Percentiles rank a stretch among this genome's conserved stretches.
Conservation (phyloP, 768 basidiomycete genomes). For the Serendipita indica region DNA sequence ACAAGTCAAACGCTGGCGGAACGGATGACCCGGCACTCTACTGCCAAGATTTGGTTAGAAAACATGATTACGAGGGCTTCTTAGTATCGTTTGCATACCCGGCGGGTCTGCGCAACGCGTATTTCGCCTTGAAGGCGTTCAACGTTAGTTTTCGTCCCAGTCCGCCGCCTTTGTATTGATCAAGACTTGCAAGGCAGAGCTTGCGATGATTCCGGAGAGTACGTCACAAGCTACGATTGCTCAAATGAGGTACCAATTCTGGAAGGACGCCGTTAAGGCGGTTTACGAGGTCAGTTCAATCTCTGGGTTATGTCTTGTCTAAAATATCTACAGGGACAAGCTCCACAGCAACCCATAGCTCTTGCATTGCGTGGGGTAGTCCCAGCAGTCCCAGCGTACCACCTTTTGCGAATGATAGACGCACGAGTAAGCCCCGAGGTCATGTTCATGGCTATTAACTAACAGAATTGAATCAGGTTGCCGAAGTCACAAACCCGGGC, state of each 20-base stretch:
- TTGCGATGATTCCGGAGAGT: constrained; percentile 60
- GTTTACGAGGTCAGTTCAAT: constrained; percentile 43
- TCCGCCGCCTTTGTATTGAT: constrained; percentile 4
- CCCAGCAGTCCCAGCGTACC: constrained; percentile 46
- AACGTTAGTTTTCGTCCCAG: constrained; percentile 41
- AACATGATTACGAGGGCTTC: constrained; percentile 72
- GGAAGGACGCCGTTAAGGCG: constrained; percentile 63
- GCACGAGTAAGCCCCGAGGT: constrained; percentile 42
- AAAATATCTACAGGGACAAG: constrained; percentile 38
- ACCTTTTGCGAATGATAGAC: constrained; percentile 70
- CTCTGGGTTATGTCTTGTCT: neutral
- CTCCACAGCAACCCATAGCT: constrained; percentile 68
- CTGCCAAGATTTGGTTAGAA: constrained; percentile 56
- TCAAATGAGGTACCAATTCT: constrained; percentile 77
- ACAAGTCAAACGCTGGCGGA: constrained; percentile 2
- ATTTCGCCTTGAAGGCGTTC: constrained; percentile 69
- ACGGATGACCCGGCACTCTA: constrained; percentile 25
- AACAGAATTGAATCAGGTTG: constrained; percentile 48
- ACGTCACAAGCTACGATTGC: constrained; percentile 62
- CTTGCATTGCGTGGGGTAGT: constrained; percentile 50
- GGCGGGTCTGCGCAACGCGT: constrained; percentile 44
- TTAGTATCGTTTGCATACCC: constrained; percentile 60
- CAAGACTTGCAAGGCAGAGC: constrained; percentile 40
- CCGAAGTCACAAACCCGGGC: constrained; percentile 28
- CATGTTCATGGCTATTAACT: constrained; percentile 40